Percentiles rank a stretch among this genome's conserved stretches.
Evolutionary conservation across 306 rosid genomes (phyloP).

Genomic region (Quercus suber): DNA sequence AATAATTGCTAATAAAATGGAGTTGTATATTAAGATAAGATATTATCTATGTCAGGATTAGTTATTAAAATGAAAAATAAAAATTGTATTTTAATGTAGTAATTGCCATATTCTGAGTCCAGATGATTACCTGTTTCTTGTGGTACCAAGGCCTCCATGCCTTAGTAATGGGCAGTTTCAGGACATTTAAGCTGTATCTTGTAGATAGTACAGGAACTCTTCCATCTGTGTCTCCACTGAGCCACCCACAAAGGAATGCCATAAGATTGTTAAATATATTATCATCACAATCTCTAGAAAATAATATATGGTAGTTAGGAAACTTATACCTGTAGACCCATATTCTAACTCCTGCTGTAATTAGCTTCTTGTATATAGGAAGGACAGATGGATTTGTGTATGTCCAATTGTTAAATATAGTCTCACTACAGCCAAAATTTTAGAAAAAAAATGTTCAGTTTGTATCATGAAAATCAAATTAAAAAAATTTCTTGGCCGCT

Average conservation of each 20-base stretch:
- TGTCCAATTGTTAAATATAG: constrained; percentile 48
- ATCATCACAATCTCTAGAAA: background rate
- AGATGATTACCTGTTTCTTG: constrained; percentile 54
- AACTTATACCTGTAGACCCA: constrained; percentile 80
- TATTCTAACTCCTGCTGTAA: constrained; percentile 71
- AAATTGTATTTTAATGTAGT: too few species aligned
- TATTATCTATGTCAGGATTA: background rate
- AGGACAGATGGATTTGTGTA: constrained; percentile 63
- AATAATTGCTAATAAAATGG: background rate
- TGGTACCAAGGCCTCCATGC: constrained; percentile 93
- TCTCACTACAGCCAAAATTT: constrained; percentile 31
- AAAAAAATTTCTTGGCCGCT: too few species aligned
- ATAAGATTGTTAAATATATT: background rate
- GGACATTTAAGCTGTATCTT: constrained; percentile 66
- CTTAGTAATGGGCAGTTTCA: constrained; percentile 59
- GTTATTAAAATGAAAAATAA: too few species aligned
- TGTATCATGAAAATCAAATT: background rate
- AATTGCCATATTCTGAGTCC: background rate
- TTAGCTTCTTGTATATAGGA: constrained; percentile 82
- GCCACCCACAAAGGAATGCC: background rate
- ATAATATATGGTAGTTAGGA: background rate
- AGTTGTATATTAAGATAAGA: background rate
- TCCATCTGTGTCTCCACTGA: constrained; percentile 95
- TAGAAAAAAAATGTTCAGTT: background rate
- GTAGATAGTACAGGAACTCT: constrained; percentile 93